Percentiles rank a stretch among this genome's conserved stretches.
Conservation (phyloP, 108 stramenopile genomes). For the Bacterosira constricta region DNA sequence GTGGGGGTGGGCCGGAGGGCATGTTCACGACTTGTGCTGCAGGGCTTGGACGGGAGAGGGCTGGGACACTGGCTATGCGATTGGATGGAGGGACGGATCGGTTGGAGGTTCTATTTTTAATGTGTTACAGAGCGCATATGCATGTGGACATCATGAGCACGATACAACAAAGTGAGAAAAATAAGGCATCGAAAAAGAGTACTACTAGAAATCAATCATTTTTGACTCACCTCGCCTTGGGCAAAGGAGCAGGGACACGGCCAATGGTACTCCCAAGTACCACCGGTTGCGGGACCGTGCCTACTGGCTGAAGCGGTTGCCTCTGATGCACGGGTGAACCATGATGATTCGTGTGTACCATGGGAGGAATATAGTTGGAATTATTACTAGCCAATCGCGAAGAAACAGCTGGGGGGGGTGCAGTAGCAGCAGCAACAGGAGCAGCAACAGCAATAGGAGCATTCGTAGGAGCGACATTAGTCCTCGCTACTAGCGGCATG, state of each 20-base stretch:
- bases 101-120: slow-evolving; percentile 1
- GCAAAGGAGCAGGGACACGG: slow-evolving; percentile 28
- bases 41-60: neutral
- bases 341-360: slow-evolving; percentile 21
- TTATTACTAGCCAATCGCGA: slow-evolving; percentile 13
- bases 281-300: neutral
- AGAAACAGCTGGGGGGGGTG: neutral
- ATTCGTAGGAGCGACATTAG: neutral
- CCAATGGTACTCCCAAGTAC: neutral
- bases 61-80: slow-evolving; percentile 27
- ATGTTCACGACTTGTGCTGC: neutral
- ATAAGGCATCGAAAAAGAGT: too few species aligned
- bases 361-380: slow-evolving; percentile 17
- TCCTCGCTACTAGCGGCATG: neutral
- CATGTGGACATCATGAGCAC: too few species aligned
- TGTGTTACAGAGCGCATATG: too few species aligned
- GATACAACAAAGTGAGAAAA: too few species aligned
- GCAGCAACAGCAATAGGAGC: too few species aligned
- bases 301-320: slow-evolving; percentile 4
- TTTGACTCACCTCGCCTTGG: slow-evolving; percentile 15
- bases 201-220: too few species aligned
- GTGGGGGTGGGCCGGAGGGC: neutral
- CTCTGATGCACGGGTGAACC: neutral
- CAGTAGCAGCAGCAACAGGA: neutral
- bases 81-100: slow-evolving; percentile 26